Conservation (phyloP, 805 yeast genomes). For the Kuraishia floccosa region DNA sequence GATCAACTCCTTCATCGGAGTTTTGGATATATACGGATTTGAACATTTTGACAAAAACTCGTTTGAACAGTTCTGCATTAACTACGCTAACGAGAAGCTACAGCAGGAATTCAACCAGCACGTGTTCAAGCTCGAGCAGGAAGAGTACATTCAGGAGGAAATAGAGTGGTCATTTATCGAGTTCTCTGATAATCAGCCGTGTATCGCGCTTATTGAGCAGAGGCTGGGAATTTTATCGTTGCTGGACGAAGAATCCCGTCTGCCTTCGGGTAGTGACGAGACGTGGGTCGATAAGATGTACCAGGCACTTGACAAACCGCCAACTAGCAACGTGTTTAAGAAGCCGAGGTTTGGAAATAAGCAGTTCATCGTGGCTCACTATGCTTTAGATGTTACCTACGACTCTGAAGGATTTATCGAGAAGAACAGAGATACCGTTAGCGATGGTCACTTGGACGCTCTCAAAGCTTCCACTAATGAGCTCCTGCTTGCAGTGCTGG, state of each 20-base stretch:
- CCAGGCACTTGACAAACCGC: conserved; percentile 70
- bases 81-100: conserved; percentile 91
- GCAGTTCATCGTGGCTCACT: conserved; percentile 83
- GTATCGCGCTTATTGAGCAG: conserved; percentile 85
- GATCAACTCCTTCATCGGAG: conserved; percentile 79
- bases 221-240: conserved; percentile 80
- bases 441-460: conserved; percentile 89
- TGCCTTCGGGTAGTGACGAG: conserved; percentile 89
- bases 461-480: conserved; percentile 59
- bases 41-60: conserved; percentile 93
- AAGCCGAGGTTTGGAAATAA: conserved; percentile 92
- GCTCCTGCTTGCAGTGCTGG: conserved; percentile 53
- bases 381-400: conserved; percentile 88
- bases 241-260: conserved; percentile 88
- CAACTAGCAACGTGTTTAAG: conserved; percentile 66
- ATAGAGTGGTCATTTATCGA: conserved; percentile 96
- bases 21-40: conserved; percentile 93
- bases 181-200: conserved; percentile 93
- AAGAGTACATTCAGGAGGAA: conserved; percentile 83
- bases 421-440: conserved; percentile 94
- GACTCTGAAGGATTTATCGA: conserved; percentile 93
- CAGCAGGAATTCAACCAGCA: conserved; percentile 98
- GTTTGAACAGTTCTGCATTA: conserved; percentile 95
- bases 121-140: conserved; percentile 94
- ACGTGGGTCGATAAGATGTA: conserved; percentile 89